A percentile compares a stretch with the other conserved stretches of the same genome.
Evolutionary conservation across 2,329 filamentous ascomycete genomes (phyloP).

Genomic region (Alternaria novae-zelandiae): DNA sequence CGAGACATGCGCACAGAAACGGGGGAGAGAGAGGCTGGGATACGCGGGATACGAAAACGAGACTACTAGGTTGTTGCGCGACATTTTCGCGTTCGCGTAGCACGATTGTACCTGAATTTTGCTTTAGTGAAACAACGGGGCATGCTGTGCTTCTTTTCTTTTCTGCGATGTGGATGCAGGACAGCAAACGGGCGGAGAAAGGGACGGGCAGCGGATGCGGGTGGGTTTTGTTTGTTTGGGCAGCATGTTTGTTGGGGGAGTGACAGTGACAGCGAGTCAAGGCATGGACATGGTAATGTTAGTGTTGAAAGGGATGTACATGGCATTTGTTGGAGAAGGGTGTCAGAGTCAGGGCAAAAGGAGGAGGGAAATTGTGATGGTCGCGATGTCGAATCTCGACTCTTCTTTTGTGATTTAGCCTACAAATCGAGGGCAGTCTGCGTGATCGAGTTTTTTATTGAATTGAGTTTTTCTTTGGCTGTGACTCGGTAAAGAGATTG

Average conservation of each 20-base stretch:
- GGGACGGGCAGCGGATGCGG: background rate
- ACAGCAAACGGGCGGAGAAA: background rate
- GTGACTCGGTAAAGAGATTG: background rate
- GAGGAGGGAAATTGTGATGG: conserved; percentile 12
- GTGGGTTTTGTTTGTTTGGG: background rate
- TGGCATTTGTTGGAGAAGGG: conserved; percentile 3
- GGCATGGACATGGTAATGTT: background rate
- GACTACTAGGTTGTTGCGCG: conserved; percentile 6
- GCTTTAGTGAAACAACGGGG: conserved; percentile 8
- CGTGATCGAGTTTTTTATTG: background rate
- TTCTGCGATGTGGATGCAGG: background rate
- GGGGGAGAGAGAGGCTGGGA: background rate
- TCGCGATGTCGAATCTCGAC: background rate
- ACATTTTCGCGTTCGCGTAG: conserved; percentile 1
- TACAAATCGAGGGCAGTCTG: conserved; percentile 1
- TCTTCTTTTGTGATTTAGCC: background rate
- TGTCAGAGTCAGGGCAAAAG: background rate
- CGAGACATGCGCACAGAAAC: conserved; percentile 2
- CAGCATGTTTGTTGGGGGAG: conserved; percentile 5
- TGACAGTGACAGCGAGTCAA: background rate
- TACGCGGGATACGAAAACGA: background rate
- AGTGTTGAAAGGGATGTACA: conserved; percentile 1
- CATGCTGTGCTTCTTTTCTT: background rate
- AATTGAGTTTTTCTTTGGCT: conserved; percentile 1
- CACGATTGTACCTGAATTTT: background rate